Evolutionary conservation across 83 land plant species (phyloP), one percentile per base, ranked within the genome.

Genomic region (Picea engelmannii): DNA sequence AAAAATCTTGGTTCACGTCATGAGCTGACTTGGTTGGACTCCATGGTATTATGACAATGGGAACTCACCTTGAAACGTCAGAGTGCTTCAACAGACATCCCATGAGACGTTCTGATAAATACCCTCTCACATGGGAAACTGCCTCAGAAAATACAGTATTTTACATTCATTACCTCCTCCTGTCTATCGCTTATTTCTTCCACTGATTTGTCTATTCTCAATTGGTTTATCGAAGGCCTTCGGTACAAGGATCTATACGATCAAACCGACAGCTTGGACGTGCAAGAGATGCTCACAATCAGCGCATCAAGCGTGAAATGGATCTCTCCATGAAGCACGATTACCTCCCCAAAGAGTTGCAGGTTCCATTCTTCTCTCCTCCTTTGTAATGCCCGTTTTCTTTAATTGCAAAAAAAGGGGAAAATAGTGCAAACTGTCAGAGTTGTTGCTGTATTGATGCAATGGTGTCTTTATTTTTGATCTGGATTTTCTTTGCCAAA

Each of bases 251-350:
- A 95, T 86, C 76, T 93, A 81, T 90, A 90, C 55, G 96, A 93
- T 86, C 95, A 92, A 35, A 60, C 77, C 66, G 76, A 92, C 25
- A 96, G 92, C 83, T 64, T 92, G 81, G 96, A 95, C 83, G 83
- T 95, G 77, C 92, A 92, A 89, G 98, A 95, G 83, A 95, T 95
- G 1, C 77, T 95, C 85, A 96, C 65, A 85, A 90, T 80, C 95
- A 93, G 92, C 93, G 98, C 11, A 89, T 93, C 85, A 93, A 93
- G 90, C 94, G 94, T 31, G 98, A 96, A 80, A 90, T 95, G 83
- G 98, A 95, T 84, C 88, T 84, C 17, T 95, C 98, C 65, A 84
- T 92, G 90, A 95, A 95, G 88, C 98, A 95, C 83, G 75, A 85
- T 78, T 90, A 93, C 85, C 85, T 95, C 21, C 85, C 93, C 31